A percentile compares a stretch with the other conserved stretches of the same genome.
Conservation (phyloP, 305 asterid genomes). For the Lippia alba region DNA sequence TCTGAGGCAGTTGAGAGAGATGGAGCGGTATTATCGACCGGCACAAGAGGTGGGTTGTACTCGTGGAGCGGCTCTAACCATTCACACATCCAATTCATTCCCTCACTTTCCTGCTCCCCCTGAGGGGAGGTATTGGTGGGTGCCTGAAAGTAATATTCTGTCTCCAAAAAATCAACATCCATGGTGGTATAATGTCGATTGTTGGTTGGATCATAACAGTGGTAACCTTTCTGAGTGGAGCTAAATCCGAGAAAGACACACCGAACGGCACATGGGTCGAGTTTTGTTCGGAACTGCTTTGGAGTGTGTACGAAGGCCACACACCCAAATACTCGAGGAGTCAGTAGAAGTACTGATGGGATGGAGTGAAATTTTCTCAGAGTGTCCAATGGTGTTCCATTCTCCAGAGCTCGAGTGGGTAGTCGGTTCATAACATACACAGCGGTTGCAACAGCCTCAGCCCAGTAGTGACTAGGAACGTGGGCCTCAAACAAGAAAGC, state of each 20-base stretch:
- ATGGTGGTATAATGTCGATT: background rate
- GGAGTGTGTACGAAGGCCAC: conserved; percentile 12
- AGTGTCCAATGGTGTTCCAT: conserved; percentile 2
- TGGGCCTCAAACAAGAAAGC: too few relatives aligned
- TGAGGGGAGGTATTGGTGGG: background rate
- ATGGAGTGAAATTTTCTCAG: background rate
- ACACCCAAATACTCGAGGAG: conserved; percentile 8
- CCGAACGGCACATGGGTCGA: too few relatives aligned
- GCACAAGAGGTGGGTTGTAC: background rate
- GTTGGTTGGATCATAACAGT: conserved; percentile 1
- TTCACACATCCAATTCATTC: background rate
- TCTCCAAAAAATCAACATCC: conserved; percentile 1
- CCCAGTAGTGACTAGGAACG: background rate
- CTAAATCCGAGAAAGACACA: too few relatives aligned
- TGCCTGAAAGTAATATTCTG: too few relatives aligned
- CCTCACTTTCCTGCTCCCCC: conserved; percentile 18
- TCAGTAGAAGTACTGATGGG: background rate
- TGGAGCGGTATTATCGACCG: too few relatives aligned
- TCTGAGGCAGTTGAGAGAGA: too few relatives aligned
- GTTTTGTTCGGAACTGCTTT: conserved; percentile 13
- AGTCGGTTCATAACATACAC: conserved; percentile 16
- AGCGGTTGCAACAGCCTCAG: background rate
- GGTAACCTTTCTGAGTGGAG: too few relatives aligned
- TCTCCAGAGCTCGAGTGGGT: background rate
- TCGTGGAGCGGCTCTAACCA: background rate